Base-by-base conservation (phyloP, 805 yeast species). In the Starmerella cellae region DNA sequence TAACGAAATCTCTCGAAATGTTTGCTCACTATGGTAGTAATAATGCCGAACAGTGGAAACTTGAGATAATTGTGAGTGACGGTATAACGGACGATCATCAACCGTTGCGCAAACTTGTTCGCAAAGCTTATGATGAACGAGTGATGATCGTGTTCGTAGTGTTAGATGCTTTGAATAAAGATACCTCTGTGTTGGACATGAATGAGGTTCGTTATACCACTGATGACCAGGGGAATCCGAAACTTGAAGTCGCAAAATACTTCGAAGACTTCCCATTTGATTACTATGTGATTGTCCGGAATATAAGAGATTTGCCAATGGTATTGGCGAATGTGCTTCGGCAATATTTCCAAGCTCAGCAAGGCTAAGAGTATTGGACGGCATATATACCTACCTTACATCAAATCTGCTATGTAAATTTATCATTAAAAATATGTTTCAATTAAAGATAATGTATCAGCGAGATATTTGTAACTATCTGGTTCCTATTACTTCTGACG, bases 1-100 rank as follows among this genome's bases (percentile, higher is more conserved):
- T 88, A 43, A 64, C 69, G 20, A 72, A 74, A 54, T 82, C 95
- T 3, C 69, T 91, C 45, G 69, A 71, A 41, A 71, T 83, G 29
- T 88, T 91, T 60, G 74, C 71, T 38, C 74, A 75, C 45, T 75
- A 80, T 3, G 56, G 69, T 35, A 62, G 67, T n/a, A 59, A 66
- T 24, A 9, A 6, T 4, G 57, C 67, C 0, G 61, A 66, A 11
- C 69, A 83, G 58, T 91, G 97, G 95, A 95, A 84, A 62, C 68
- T 91, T 50, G 84, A 93, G 60, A 84, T 91, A 43, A 80, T 91
- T 46, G 70, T 91, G 26, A 84, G 95, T 1, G 99, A 91, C 65
- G 99, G 99, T 63, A 83, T 91, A 37, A 85, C 96, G 58, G 99
- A 91, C 61, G 93, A 87, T 60, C 98, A 91, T 60, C 85, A 71